Conservation (phyloP, 2,329 filamentous ascomycete genomes). For the Metarhizium anisopliae region DNA sequence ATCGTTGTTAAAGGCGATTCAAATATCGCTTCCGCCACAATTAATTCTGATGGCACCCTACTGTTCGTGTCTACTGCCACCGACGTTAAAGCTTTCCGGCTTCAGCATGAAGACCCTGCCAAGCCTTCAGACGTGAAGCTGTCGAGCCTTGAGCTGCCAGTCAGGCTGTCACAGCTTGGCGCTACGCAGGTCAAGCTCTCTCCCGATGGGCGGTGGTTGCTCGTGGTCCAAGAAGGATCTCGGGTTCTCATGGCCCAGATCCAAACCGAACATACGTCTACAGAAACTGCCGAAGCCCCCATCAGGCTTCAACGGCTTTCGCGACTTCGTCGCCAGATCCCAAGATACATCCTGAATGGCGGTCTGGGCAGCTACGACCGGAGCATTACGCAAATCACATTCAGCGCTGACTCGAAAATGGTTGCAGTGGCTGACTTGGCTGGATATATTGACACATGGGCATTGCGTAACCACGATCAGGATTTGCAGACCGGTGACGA, state of each 20-base stretch:
- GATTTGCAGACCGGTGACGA: conserved; percentile 22
- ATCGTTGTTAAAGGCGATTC: conserved; percentile 67
- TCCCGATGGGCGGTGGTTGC: conserved; percentile 61
- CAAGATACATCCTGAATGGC: conserved; percentile 49
- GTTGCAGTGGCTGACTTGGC: conserved; percentile 73
- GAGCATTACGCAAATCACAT: conserved; percentile 63
- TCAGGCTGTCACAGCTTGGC: conserved; percentile 47
- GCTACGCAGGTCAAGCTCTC: conserved; percentile 64
- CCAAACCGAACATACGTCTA: conserved; percentile 9
- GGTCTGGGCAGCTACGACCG: conserved; percentile 69
- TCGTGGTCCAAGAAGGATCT: conserved; percentile 52
- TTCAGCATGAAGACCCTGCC: conserved; percentile 42
- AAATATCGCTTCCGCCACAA: conserved; percentile 66
- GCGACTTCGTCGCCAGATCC: conserved; percentile 44
- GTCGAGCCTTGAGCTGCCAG: conserved; percentile 58
- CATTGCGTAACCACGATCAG: conserved; percentile 43
- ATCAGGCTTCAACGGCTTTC: conserved; percentile 37
- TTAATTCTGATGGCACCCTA: conserved; percentile 63
- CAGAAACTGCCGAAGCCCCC: conserved; percentile 11
- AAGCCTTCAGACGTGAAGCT: conserved; percentile 56
- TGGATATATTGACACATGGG: conserved; percentile 82
- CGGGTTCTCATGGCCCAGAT: conserved; percentile 39
- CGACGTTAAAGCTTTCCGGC: conserved; percentile 68
- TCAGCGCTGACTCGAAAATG: conserved; percentile 72
- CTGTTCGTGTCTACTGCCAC: conserved; percentile 68